Evolutionary conservation across 345 rosid species (phyloP), one percentile per base, ranked within the genome.

Genomic region (Mallotus nudiflorus): DNA sequence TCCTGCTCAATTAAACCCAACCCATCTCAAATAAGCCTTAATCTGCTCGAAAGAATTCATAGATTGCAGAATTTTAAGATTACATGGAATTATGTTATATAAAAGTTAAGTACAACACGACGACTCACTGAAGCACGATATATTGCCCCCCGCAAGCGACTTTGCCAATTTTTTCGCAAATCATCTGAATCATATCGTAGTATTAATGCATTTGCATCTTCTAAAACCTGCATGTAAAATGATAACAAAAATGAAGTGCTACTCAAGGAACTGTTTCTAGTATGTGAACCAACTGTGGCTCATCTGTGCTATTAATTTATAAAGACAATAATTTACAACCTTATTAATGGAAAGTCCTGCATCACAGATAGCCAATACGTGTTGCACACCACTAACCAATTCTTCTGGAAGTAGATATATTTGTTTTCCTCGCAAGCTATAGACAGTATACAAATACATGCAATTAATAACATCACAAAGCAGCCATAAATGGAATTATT

Each of bases 391-490:
- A 64, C 96, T 96, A 44, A 90, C 84, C 67, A 83, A 81, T 73
- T 85, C 91, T 13, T 77, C 78, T 46, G 97, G 90, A 78, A 95
- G 84, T 71, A 77, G 91, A 82, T 77, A 81, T 52, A 82, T 72
- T 59, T 95, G 98, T 78, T 95, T 95, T 72, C 97, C 96, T 18
- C 92, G 89, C 75, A 95, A 80, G 73, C 99, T 95, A 75, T 33
- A 78, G 40, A 20, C 75, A 79, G 52, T 49, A 71, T 45, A 80
- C 22, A 9, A 69, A 56, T 42, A 66, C 22, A 73, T 42, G 18
- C 3, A 39, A 70, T 65, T 40, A 50, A 54, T 50, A 68, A 75
- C 50, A 67, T 48, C 45, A 61, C 67, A 62, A 33, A 65, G 29
- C 50, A 77, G 58, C 20, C 54, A 64, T 6, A 45, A n/a, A 45